Evolutionary conservation across 257 asterid species (phyloP).

Genomic region (Solanum bukasovii): DNA sequence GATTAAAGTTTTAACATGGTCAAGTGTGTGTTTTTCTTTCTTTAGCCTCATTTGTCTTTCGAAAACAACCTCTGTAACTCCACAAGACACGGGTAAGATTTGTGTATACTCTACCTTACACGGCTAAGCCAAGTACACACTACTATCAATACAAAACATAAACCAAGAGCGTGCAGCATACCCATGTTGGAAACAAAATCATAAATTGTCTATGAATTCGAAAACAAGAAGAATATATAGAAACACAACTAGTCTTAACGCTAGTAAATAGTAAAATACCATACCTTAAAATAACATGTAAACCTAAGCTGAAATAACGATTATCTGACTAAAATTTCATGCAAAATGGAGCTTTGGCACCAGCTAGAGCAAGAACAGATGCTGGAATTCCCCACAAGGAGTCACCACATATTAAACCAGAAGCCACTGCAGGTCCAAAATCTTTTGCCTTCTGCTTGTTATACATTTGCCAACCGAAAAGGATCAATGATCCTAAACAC

Average conservation of each 20-base stretch:
- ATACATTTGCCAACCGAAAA: slow-evolving; percentile 29
- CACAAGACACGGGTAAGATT: neutral
- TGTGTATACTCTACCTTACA: no score
- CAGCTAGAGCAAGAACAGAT: slow-evolving; percentile 43
- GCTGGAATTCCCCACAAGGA: slow-evolving; percentile 75
- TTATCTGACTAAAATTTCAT: slow-evolving; percentile 18
- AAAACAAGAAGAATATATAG: neutral
- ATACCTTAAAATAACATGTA: neutral
- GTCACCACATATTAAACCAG: slow-evolving; percentile 74
- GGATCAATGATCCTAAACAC: slow-evolving; percentile 66
- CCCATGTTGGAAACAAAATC: no score
- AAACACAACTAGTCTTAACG: neutral
- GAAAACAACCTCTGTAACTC: neutral
- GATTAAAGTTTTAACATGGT: neutral
- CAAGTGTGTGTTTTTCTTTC: neutral
- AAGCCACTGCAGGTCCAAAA: slow-evolving; percentile 59
- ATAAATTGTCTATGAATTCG: neutral
- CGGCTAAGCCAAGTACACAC: neutral
- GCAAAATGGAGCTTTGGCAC: slow-evolving; percentile 53
- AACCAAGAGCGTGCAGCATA: neutral
- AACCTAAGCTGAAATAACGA: neutral
- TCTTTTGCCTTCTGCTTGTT: slow-evolving; percentile 27
- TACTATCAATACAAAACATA: neutral
- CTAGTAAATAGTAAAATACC: neutral
- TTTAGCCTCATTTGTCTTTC: neutral